Evolutionary conservation across 2,329 filamentous ascomycete species (phyloP), one percentile per base, ranked within the genome.

Genomic region (Hypoxylon sp.): DNA sequence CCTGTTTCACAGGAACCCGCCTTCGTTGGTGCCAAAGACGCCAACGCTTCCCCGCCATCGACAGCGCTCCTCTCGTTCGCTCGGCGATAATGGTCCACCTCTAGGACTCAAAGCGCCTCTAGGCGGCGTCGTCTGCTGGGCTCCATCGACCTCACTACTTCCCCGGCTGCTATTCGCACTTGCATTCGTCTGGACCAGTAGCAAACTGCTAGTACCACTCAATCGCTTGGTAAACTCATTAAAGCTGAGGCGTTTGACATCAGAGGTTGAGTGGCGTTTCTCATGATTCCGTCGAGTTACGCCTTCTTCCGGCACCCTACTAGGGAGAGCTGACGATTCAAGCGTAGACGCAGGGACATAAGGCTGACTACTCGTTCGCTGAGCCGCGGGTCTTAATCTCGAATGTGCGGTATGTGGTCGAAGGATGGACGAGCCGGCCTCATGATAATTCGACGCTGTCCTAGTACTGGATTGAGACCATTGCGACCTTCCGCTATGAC

Each of bases 201-300:
- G 79, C 72, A 88, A 77, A 74, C 84, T 88, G 73, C 85, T 88
- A 53, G 85, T 88, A 74, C 84, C 88, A 70, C 85, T 89, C 56
- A 89, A 75, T 65, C 85, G 80, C 74, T 85, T 87, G 48, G 85
- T 84, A 67, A 88, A 87, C 56, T 90, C 87, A 70, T 82, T 85
- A 69, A 89, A 87, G 78, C 85, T 88, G 58, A 87, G 81, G 64
- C 85, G 81, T 78, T 88, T 89, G 48, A 79, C 78, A 73, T 84
- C 87, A 9, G 83, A 84, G 40, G 79, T 79, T 26, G 86, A 88
- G 49, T 81, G 79, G 30, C 84, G 83, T 68, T 85, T 84, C 56
- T 85, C 82, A 49, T 73, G 73, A 57, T 71, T 73, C 45, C 76
- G 64, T 55, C 73, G 74, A 56, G 73, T 71, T 32, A 68, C 69